These are phyloP conservation scores for Heimioporus retisporus DNA, from an alignment of 1,284 basidiomycete species.

Conservation along the genomic window DNA sequence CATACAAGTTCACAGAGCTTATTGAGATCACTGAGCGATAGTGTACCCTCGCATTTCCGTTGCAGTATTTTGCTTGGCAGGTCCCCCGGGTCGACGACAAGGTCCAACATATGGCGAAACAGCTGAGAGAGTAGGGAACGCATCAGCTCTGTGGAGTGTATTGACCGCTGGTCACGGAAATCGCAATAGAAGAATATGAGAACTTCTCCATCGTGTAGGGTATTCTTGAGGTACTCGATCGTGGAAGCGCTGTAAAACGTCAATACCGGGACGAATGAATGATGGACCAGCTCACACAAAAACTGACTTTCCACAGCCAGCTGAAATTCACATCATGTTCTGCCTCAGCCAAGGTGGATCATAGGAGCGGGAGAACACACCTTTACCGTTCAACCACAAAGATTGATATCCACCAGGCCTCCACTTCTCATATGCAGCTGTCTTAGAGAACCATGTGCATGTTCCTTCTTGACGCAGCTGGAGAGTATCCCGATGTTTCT, in stretches of 20 bases:
- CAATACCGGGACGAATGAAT: background rate
- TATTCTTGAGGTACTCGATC: conserved; percentile 7
- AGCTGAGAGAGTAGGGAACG: conserved; percentile 11
- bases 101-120: background rate
- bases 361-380: background rate
- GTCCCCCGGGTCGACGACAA: background rate
- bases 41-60: background rate
- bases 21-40: background rate
- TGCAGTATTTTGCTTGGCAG: conserved; percentile 10
- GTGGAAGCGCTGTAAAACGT: conserved; percentile 10
- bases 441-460: too few relatives aligned
- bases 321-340: background rate
- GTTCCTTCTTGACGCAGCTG: too few relatives aligned
- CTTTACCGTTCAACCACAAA: background rate
- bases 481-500: too few relatives aligned
- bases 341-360: background rate
- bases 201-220: background rate
- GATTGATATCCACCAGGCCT: too few relatives aligned
- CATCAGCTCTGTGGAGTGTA: background rate
- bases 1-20: conserved; percentile 1
- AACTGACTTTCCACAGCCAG: conserved; percentile 16
- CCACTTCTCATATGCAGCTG: too few relatives aligned
- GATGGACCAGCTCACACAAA: background rate
- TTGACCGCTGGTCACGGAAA: conserved; percentile 9
- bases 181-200: conserved; percentile 14